phyloP scores from a whole-genome alignment of 2,329 filamentous ascomycete species.

The Cladosporium colombiae region DNA sequence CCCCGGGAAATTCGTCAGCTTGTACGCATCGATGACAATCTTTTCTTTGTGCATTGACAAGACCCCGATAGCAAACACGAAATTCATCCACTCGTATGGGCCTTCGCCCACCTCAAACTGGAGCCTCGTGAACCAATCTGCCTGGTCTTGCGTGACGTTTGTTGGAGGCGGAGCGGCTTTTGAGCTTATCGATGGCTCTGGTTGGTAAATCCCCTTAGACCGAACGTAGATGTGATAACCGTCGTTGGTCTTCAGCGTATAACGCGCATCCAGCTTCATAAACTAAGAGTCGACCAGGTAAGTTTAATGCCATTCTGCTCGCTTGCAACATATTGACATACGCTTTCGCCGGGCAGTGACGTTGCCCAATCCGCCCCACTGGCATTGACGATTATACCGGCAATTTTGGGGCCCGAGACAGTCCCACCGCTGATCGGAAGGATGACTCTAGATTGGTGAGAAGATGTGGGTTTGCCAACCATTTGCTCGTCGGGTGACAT shows the following conservation, averaged over 20 bases:
- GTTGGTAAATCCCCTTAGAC: constrained; percentile 27
- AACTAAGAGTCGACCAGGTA: constrained; percentile 17
- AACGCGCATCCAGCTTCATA: constrained; percentile 29
- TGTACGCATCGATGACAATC: constrained; percentile 32
- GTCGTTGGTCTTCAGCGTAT: constrained; percentile 29
- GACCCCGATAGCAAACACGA: constrained; percentile 28
- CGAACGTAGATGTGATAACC: constrained; percentile 27
- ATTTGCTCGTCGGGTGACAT: constrained; percentile 26
- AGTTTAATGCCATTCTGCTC: not conserved
- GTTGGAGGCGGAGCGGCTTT: not conserved
- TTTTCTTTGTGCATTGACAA: constrained; percentile 26
- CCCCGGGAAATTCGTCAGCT: constrained; percentile 28
- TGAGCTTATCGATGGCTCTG: constrained; percentile 4
- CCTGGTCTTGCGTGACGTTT: constrained; percentile 26
- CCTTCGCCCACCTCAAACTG: constrained; percentile 28
- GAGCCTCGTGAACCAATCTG: constrained; percentile 30
- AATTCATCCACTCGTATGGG: constrained; percentile 30
- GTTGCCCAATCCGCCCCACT: constrained; percentile 30
- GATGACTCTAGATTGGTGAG: constrained; percentile 23
- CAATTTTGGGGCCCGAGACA: constrained; percentile 27
- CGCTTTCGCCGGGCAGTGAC: constrained; percentile 20
- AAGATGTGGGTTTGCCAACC: constrained; percentile 25
- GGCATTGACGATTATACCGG: constrained; percentile 25
- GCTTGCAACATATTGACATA: constrained; percentile 15
- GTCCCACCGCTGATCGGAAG: constrained; percentile 28